Evolutionary conservation across 306 rosid species (phyloP), one percentile per base, ranked within the genome.

Genomic region (Cicer yamashitae): DNA sequence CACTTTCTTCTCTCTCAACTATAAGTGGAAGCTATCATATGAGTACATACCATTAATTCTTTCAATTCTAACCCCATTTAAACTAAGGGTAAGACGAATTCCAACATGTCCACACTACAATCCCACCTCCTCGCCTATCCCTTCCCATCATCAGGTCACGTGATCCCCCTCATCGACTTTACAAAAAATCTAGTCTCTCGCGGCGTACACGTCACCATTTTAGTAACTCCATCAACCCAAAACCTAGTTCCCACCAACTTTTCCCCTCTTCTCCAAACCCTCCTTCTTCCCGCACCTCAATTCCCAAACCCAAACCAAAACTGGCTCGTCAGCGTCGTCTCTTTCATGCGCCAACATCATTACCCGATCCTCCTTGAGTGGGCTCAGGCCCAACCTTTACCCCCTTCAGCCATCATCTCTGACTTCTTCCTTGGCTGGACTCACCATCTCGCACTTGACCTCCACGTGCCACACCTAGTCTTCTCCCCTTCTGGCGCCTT

Each of bases 361-460:
- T 68, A 72, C 67, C 87, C 84, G 0, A 12, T 79, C 1, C 43
- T 88, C 4, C 51, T 85, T 2, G 13, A 79, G 0, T 88, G 84
- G 87, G 85, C 76, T 18, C 52, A 5, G 25, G 11, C 83, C 45
- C 87, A 81, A 3, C 56, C 71, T 30, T 64, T 51, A 6, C 83
- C 84, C 0, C 87, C 87, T n/a, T 17, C 77, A 0, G 86, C 84
- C 10, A 69, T 88, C 54, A 37, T 88, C 4, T 88, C 89, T 1
- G 89, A 85, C 25, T 83, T 85, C 72, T 81, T 88, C 50, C 81
- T 88, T 13, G 89, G 78, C n/a, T 88, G 91, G 91, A 83, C 91
- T 63, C 81, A 39, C 50, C 74, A 71, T 45, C 86, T 88, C 6
- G 91, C 77, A 6, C 59, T 11, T 6, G 74, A 83, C 1, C 79